These are phyloP conservation scores for Sonneratia caseolaris DNA, from an alignment of 345 rosid genomes.

Conservation along the genomic window DNA sequence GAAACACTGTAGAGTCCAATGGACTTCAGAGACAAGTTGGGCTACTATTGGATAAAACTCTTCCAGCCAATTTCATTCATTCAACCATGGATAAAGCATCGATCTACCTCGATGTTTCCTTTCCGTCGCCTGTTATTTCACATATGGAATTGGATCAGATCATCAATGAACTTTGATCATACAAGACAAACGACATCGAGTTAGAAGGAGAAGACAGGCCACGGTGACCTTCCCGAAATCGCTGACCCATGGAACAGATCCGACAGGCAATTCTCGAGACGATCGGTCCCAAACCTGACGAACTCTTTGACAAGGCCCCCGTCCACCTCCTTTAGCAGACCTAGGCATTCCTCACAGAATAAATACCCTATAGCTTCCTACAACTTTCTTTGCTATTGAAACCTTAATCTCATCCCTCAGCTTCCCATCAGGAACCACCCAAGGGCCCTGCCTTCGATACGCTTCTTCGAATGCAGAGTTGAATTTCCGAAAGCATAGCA, in stretches of 20 bases:
- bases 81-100: too few species aligned
- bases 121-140: too few species aligned
- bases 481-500: constrained; percentile 16
- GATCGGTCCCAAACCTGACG: constrained; percentile 20
- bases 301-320: background rate
- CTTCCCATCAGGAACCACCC: constrained; percentile 21
- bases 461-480: constrained; percentile 21
- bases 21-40: too few species aligned
- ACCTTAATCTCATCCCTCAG: constrained; percentile 24
- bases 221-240: background rate
- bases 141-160: background rate
- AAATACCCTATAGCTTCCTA: constrained; percentile 14
- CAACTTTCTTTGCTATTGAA: constrained; percentile 16
- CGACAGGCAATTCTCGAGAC: constrained; percentile 21
- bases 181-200: constrained; percentile 5
- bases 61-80: too few species aligned
- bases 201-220: background rate
- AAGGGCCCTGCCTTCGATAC: constrained; percentile 19
- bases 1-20: too few species aligned
- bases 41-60: too few species aligned
- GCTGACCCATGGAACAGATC: constrained; percentile 15
- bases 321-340: background rate
- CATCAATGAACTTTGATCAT: background rate
- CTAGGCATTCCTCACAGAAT: constrained; percentile 9
- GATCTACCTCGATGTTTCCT: too few species aligned